Base-by-base conservation (phyloP, 2,329 filamentous ascomycete genomes). In the Xylaria multiplex region DNA sequence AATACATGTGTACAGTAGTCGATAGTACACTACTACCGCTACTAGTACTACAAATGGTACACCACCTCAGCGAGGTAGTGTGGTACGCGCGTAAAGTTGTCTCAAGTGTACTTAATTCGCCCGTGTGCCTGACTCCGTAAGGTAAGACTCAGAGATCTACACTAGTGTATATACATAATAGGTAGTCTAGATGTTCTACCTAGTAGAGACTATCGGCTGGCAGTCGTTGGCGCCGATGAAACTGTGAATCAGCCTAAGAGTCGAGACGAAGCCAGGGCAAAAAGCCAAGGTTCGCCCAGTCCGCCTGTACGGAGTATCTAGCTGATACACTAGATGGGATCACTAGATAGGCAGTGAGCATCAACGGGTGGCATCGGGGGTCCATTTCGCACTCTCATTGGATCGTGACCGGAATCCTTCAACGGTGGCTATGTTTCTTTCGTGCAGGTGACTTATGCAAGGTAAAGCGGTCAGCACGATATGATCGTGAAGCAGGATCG, bases 361-460 rank as follows among this genome's bases (percentile, higher is more conserved):
- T 48, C n/a, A 58, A 19, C 46, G 59, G 27, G 63, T 52, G 14
- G 43, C 60, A 43, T 59, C 55, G 49, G 50, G 16, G 53, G 56
- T 46, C 43, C 5, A 27, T 42, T 45, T 11, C 35, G 52, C 60
- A 6, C 45, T 60, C 58, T 53, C 52, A 69, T 69, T 69, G 69
- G 69, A 64, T 62, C 50, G 43, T 43, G 45, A 49, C 37, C 37
- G 13, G 55, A 59, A 55, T 67, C 65, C 55, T 66, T 58, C 49
- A 58, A 69, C 45, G 27, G 59, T 62, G 64, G 60, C 56, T 62
- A 58, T 53, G 58, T 62, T 45, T 67, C 59, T 67, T 60, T 65
- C 62, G 46, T 65, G 69, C 69, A 67, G 67, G 62, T 67, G 64
- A 66, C 65, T 70, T 60, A 69, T 69, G 66, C 63, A 62, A 9